Conservation (phyloP, 257 asterid genomes). For the Nicotiana tomentosiformis region DNA sequence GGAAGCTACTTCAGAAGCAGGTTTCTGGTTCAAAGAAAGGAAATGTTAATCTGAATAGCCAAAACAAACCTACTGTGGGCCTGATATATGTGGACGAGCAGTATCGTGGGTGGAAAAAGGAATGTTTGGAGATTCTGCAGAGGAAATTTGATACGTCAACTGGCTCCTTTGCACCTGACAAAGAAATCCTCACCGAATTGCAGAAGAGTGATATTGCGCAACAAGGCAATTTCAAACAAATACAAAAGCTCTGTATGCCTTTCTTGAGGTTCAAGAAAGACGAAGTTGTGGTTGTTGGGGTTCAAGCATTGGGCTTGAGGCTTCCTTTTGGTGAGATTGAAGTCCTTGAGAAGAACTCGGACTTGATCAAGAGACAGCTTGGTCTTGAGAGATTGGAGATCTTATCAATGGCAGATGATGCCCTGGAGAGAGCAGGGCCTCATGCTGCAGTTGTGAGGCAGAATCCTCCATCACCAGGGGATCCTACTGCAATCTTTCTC, state of each 20-base stretch:
- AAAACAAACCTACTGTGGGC: slow-evolving; percentile 52
- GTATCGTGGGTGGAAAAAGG: slow-evolving; percentile 84
- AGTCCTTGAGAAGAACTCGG: slow-evolving; percentile 59
- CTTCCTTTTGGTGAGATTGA: slow-evolving; percentile 84
- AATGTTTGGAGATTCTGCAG: slow-evolving; percentile 59
- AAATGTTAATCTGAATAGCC: slow-evolving; percentile 25
- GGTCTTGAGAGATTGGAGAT: slow-evolving; percentile 68
- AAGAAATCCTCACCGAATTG: slow-evolving; percentile 65
- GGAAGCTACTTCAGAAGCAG: slow-evolving; percentile 92
- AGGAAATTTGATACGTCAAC: slow-evolving; percentile 42
- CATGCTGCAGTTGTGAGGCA: slow-evolving; percentile 46
- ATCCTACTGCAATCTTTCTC: slow-evolving; percentile 68
- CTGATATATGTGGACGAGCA: slow-evolving; percentile 72
- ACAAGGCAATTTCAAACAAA: slow-evolving; percentile 54
- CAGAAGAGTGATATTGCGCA: slow-evolving; percentile 59
- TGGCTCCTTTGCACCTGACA: slow-evolving; percentile 62
- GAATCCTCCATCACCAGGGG: slow-evolving; percentile 86
- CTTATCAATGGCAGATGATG: slow-evolving; percentile 47
- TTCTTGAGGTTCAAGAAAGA: slow-evolving; percentile 87
- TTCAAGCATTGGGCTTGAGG: slow-evolving; percentile 66
- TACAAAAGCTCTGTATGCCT: slow-evolving; percentile 83
- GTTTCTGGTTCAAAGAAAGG: slow-evolving; percentile 66
- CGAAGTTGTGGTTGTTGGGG: slow-evolving; percentile 67
- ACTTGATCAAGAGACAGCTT: slow-evolving; percentile 65
- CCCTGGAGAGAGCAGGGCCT: slow-evolving; percentile 46